Conservation (phyloP, 208 protist genomes). For the Trypanosoma grayi region DNA sequence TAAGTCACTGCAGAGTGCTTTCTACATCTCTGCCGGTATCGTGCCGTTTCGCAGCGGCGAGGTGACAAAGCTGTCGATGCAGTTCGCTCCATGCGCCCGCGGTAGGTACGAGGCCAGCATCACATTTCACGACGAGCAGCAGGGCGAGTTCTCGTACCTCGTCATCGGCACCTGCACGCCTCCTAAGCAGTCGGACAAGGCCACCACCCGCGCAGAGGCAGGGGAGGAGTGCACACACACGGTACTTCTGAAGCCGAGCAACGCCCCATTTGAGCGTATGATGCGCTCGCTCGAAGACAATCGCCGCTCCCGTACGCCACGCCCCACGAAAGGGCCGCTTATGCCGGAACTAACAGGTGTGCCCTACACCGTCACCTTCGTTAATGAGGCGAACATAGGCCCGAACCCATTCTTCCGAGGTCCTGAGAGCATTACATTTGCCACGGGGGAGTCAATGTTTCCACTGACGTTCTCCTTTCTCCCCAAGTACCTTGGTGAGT, state of each 20-base stretch:
- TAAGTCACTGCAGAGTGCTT: constrained; percentile 44
- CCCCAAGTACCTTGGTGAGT: constrained; percentile 80
- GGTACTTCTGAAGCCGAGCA: constrained; percentile 46
- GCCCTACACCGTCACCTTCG: constrained; percentile 57
- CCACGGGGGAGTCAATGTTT: constrained; percentile 3
- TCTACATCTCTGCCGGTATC: constrained; percentile 65
- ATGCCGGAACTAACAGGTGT: constrained; percentile 25
- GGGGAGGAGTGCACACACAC: constrained; percentile 44
- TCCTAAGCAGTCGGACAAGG: constrained; percentile 50
- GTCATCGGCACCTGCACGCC: constrained; percentile 58
- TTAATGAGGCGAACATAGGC: constrained; percentile 68
- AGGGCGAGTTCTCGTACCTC: constrained; percentile 90
- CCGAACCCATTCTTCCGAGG: constrained; percentile 84
- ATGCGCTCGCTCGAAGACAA: constrained; percentile 73
- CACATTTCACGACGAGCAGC: constrained; percentile 81
- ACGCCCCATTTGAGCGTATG: constrained; percentile 65
- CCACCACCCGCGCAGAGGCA: constrained; percentile 63
- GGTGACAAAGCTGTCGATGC: constrained; percentile 55
- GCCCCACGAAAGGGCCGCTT: neutral
- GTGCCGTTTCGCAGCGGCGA: constrained; percentile 73
- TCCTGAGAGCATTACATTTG: constrained; percentile 26
- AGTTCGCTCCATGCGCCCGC: constrained; percentile 82
- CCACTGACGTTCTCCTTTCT: constrained; percentile 71
- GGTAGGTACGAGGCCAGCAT: constrained; percentile 73
- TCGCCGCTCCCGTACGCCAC: constrained; percentile 24